Base-by-base conservation (phyloP, 1,284 basidiomycete species). In the Moniliophthora roreri region DNA sequence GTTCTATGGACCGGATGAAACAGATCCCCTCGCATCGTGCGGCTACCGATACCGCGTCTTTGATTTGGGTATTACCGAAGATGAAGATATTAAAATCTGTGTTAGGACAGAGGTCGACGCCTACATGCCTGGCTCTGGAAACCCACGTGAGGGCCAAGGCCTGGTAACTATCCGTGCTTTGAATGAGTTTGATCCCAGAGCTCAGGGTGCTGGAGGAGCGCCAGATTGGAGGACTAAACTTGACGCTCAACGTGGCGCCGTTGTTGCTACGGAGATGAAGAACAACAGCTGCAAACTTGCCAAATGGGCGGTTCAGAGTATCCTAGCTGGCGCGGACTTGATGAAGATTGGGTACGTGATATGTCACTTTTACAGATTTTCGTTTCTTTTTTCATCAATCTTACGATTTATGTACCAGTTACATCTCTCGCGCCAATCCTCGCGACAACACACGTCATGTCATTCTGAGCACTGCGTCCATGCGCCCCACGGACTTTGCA, bases 191-290 rank as follows among this genome's bases (percentile, higher is more conserved):
- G 96, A 98, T 69, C 82, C 93, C n/a, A 84, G 93, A 51, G 82
- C 94, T 1, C 85, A 87, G 61, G 96, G 96, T 34, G 87, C 91
- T 1, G 94, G 94, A 47, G 92, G 93, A 51, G 95, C 96, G 15
- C 92, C 94, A 20, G 97, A 99, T 72, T 99, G 97, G 97, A 86
- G 95, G 47, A 83, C 90, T 47, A 97, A 97, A 73, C 79, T 99
- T 49, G 97, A 99, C 73, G 87, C 91, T 7, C 95, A 98, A 73
- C 87, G 95, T 56, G 97, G 97, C 65, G 97, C 97, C 2, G 96
- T 99, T 41, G 94, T 99, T 54, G 95, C 97, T 44, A 97, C 94
- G 39, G 97, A 99, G 79, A 98, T 99, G 97, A 99, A 99, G 81
- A 99, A 99, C 77, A 99, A 99, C 77, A 93, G 90, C 66, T 95